Base-by-base conservation (phyloP, 257 asterid species). In the Asclepias syriaca region DNA sequence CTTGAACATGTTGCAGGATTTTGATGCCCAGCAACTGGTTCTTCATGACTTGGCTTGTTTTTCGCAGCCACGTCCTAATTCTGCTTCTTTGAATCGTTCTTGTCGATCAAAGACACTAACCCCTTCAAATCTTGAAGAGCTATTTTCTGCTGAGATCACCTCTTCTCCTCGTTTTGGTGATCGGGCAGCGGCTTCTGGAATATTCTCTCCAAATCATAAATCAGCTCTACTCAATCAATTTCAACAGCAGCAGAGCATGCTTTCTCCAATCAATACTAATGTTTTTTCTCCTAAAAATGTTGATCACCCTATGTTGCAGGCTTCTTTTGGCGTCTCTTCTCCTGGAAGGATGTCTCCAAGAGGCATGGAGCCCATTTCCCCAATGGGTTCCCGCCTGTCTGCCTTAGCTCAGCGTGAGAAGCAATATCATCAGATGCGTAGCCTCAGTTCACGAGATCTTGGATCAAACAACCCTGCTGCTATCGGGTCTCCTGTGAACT, bases 91-190 rank as follows among this genome's bases (percentile, higher is more conserved):
- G 87, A 81, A 71, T 53, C 84, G 81, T 61, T 75, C 92, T 71
- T 83, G 84, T 55, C 84, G 90, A 68, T 81, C 90, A 0, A 88
- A 90, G 74, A 74, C 87, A 18, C 85, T 90, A 24, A 85, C 93
- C 58, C 96, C 97, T 74, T 91, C 99, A n/a, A 94, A 89, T 71
- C 95, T 94, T 18, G 97, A 94, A 27, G 99, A 94, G 67, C 85
- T 89, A 64, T 94, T 94, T 85, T 82, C 93, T 63, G 84, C 95
- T 0, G 99, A 89, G 86, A 77, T 85, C 61, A 24, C 77, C 4
- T 84, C 89, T 5, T 91, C 98, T 6, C 99, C 99, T 8, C 80
- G 95, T 77, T 94, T 78, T 75, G 73, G 89, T 27, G 99, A 91
- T 71, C 91, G 82, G 79, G 84, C 89, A 53, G 81, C 70, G 74